Base-by-base conservation (phyloP, 345 rosid species). In the Toxicodendron radicans region DNA sequence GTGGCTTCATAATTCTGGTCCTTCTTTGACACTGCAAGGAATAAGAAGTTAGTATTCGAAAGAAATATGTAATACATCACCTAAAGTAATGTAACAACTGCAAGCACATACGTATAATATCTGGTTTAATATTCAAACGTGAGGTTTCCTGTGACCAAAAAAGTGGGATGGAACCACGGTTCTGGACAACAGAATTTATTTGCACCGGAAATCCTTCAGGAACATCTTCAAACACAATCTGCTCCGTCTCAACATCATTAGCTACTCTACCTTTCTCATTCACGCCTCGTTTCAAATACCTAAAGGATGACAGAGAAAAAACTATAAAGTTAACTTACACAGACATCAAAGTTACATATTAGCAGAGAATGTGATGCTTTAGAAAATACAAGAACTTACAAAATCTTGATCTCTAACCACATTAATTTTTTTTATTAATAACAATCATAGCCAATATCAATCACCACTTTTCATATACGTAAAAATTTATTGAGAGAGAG, bases 111-210 rank as follows among this genome's bases (percentile, higher is more conserved):
- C 99, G 76, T 78, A 90, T 86, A 58, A 93, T 93, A 87, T 93
- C 98, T n/a, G 99, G 99, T 79, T 92, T 96, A 70, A 93, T 13
- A 81, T 88, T 96, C 92, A 96, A 86, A 46, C 97, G 84, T 7
- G 99, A 96, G 74, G 99, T 93, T 86, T 96, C 98, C 76, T 96
- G 99, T 48, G 99, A 93, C 99, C 99, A 96, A 76, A 91, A 93
- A 18, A 96, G 90, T 54, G 98, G 99, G 75, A 96, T 96, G 64
- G 99, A 96, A 71, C 99, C 99, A 61, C 99, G 97, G 79, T 93
- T 93, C 87, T 96, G 99, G 72, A 93, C 94, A 64, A 96, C 85
- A 23, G 99, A 93, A 84, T 89, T 91, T 81, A 96, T 86, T 85
- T 89, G 90, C 82, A 73, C 70, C 27, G 98, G 95, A 84, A 71